Evolutionary conservation across 257 asterid species (phyloP).

Genomic region (Nyctanthes arbortristis): DNA sequence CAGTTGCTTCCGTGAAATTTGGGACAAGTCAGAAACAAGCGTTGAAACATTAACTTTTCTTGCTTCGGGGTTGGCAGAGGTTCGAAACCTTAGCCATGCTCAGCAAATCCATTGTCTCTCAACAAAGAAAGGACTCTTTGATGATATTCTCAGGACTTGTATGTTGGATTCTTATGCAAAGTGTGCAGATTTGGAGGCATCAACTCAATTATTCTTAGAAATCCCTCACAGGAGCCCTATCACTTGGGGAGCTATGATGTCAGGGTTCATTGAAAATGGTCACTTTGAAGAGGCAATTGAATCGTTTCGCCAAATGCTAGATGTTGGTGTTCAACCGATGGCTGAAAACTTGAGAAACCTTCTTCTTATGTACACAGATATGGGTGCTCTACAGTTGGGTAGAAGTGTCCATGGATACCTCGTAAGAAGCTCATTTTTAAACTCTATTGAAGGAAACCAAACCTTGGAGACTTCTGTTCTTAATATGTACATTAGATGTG

Average conservation of each 20-base stretch:
- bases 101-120: constrained; percentile 45
- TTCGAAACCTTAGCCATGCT: constrained; percentile 18
- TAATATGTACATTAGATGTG: constrained; percentile 49
- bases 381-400: constrained; percentile 40
- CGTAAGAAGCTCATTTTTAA: constrained; percentile 16
- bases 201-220: constrained; percentile 33
- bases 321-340: constrained; percentile 28
- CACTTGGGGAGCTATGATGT: constrained; percentile 33
- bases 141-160: constrained; percentile 37
- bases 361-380: constrained; percentile 25
- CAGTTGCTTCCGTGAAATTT: constrained; percentile 35
- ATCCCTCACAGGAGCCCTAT: constrained; percentile 15
- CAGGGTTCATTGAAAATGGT: constrained; percentile 29
- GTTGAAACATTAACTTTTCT: constrained; percentile 40
- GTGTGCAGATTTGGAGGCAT: constrained; percentile 27
- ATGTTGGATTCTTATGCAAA: constrained; percentile 43
- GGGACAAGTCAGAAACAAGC: constrained; percentile 29
- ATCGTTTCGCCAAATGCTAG: constrained; percentile 33
- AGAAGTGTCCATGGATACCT: constrained; percentile 45
- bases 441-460: constrained; percentile 8
- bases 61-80: constrained; percentile 35
- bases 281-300: constrained; percentile 26
- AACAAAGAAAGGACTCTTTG: constrained; percentile 39
- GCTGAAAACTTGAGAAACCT: constrained; percentile 33
- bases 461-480: constrained; percentile 43